Percentiles rank a stretch among this genome's conserved stretches.
Conservation (phyloP, 169 alveolate genomes). For the Condylostoma magnum region DNA sequence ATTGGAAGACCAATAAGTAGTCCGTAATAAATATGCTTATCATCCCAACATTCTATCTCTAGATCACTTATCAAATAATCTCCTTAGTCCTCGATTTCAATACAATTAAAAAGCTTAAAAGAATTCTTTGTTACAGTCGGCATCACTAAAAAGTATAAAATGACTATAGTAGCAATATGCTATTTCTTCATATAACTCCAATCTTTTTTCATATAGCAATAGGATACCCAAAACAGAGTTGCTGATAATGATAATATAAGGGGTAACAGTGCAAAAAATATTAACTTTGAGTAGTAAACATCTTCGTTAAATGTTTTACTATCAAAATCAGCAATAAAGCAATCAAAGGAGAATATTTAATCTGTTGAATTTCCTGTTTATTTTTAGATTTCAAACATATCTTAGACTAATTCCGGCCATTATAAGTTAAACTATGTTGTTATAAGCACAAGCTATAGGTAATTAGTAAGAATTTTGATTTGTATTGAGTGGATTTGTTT, state of each 20-base stretch:
- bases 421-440: not conserved
- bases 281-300: not conserved
- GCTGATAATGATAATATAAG: not conserved
- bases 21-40: not conserved
- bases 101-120: not conserved
- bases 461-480: conserved; percentile 18
- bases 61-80: conserved; percentile 17
- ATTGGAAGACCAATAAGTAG: conserved; percentile 3
- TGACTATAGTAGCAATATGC: not conserved
- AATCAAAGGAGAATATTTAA: conserved; percentile 11
- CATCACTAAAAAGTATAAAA: not conserved
- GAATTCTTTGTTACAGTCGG: not conserved
- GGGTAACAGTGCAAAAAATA: conserved; percentile 18
- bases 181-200: not conserved
- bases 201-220: not conserved
- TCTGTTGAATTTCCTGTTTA: not conserved
- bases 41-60: conserved; percentile 4
- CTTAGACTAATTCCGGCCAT: conserved; percentile 1
- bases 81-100: not conserved
- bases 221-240: not conserved
- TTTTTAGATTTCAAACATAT: conserved; percentile 10
- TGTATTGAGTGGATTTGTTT: not conserved
- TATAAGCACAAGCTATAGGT: conserved; percentile 4
- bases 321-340: not conserved
- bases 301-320: not conserved